Base-by-base conservation (phyloP, 164 flowering plant genomes). In the Taxillus chinensis region DNA sequence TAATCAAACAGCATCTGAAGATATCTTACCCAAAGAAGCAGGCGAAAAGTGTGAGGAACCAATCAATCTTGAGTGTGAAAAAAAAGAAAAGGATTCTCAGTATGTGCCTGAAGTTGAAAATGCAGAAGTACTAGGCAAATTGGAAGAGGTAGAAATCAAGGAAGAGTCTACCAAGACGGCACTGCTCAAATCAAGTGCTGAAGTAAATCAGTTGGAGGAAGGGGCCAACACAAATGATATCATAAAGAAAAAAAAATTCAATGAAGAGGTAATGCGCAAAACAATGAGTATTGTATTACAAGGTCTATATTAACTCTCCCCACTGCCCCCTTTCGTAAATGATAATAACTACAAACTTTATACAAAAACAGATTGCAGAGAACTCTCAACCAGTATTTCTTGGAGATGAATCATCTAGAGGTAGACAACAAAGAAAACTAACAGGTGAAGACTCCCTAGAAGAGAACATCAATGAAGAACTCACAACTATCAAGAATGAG, bases 211-310 rank as follows among this genome's bases (percentile, higher is more conserved):
- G 62, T 17, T 14, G 40, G 64, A 64, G 58, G 56, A 60, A 62
- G 46, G 53, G 66, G 52, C 3, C 38, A 65, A 62, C 66, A 68
- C 15, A 56, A 66, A 64, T 58, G 65, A 71, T 49, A 41, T 13
- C 41, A 65, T 6, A 45, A 48, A 69, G 43, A 56, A 56, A 15
- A 70, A 68, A 62, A 60, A 55, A 54, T 38, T 39, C 45, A 68
- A 15, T 41, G 67, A 71, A 70, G 65, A 74, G 79, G 80, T 77
- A 37, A 55, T 55, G 39, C 12, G 52, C 5, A 60, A 27, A 57
- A 57, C 10, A 65, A 13, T 15, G 10, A 5, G 7, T 2, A 43
- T 43, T 43, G 10, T 43, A 43, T 43, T 43, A 27, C 2, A 27
- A 27, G 27, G 27, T 27, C 27, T 27, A 27, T 27, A 27, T 27